A percentile compares a stretch with the other conserved stretches of the same genome.
phyloP scores from a whole-genome alignment of 768 basidiomycete genomes.

The Serendipita sp. region DNA sequence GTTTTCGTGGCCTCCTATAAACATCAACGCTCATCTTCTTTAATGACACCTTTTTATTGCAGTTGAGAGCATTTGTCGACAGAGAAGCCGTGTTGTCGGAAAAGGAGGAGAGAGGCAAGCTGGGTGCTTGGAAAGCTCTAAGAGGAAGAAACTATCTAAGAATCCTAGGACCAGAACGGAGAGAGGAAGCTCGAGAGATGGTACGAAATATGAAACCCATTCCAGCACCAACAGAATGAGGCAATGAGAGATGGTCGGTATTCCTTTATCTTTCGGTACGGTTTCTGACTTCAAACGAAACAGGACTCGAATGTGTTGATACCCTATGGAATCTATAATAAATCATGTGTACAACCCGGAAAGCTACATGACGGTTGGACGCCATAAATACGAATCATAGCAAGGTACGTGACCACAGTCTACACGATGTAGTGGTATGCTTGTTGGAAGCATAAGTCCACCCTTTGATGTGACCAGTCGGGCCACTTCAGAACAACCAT shows the following conservation, averaged over 20 bases:
- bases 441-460: constrained; percentile 1
- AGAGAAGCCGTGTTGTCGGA: not conserved
- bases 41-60: not conserved
- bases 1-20: not conserved
- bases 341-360: not conserved
- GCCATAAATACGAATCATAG: constrained; percentile 4
- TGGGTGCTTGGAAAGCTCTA: not conserved
- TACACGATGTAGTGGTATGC: not conserved
- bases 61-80: not conserved
- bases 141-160: not conserved
- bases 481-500: constrained; percentile 16
- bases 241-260: too few species aligned
- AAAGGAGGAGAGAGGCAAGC: not conserved
- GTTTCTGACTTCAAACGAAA: too few species aligned
- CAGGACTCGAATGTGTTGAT: not conserved
- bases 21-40: too few species aligned
- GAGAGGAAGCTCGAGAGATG: not conserved
- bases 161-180: not conserved
- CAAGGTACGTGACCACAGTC: not conserved
- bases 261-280: too few species aligned
- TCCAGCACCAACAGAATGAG: not conserved
- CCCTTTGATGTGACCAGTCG: not conserved
- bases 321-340: not conserved
- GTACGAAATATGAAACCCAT: not conserved
- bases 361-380: constrained; percentile 7